A percentile compares a stretch with the other conserved stretches of the same genome.
phyloP scores from a whole-genome alignment of 495 filamentous ascomycete genomes.

The Penicillium cataractarum region DNA sequence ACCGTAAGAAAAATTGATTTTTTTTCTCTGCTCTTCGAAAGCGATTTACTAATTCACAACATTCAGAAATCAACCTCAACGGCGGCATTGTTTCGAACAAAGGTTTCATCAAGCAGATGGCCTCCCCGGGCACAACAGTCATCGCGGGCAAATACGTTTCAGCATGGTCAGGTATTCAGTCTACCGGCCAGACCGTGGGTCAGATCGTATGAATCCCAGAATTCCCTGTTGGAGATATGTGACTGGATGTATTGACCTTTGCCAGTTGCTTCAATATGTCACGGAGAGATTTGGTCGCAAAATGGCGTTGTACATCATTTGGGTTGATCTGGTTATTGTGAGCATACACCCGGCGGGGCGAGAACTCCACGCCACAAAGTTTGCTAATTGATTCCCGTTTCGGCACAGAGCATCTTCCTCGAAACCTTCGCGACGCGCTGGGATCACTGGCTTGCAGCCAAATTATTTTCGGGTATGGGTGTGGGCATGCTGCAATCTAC shows the following conservation, averaged over 20 bases:
- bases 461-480: constrained; percentile 45
- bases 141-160: constrained; percentile 42
- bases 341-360: not conserved
- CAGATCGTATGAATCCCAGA: constrained; percentile 28
- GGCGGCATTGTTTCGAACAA: constrained; percentile 45
- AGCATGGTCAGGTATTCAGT: constrained; percentile 47
- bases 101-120: constrained; percentile 44
- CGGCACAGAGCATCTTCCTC: constrained; percentile 37
- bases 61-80: constrained; percentile 46
- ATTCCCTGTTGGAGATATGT: not conserved
- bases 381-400: not conserved
- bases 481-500: constrained; percentile 49
- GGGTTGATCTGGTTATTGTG: constrained; percentile 30
- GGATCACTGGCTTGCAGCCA: constrained; percentile 46
- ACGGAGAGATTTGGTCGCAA: constrained; percentile 40
- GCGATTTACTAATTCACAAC: not conserved
- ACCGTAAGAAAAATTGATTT: constrained; percentile 32
- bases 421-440: constrained; percentile 42
- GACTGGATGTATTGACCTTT: not conserved
- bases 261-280: constrained; percentile 36
- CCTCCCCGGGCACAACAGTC: constrained; percentile 32
- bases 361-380: not conserved
- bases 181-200: constrained; percentile 40
- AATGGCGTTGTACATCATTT: constrained; percentile 35
- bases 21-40: not conserved